phyloP scores from a whole-genome alignment of 805 yeast species.

The Novakomyces olei region DNA sequence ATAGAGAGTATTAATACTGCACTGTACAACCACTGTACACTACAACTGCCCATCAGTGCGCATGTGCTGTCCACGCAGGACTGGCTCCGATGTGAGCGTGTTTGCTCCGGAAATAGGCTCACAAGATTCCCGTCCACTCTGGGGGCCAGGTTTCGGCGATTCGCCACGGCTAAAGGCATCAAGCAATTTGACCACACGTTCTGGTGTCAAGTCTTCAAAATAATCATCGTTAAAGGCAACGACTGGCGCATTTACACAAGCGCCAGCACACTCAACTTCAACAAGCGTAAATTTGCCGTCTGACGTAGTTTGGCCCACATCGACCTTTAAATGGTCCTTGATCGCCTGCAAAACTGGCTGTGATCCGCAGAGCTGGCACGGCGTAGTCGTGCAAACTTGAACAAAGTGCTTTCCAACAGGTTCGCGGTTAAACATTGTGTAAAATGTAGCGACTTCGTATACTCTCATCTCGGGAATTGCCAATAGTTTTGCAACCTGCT shows the following conservation, averaged over 20 bases:
- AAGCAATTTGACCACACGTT: conserved; percentile 37
- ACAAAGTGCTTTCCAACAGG: conserved; percentile 72
- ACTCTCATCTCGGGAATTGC: conserved; percentile 91
- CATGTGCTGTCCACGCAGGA: too few relatives aligned
- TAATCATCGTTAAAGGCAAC: conserved; percentile 64
- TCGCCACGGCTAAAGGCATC: conserved; percentile 43
- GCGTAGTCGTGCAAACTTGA: conserved; percentile 77
- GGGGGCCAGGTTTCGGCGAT: conserved; percentile 45
- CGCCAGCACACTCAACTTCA: conserved; percentile 81
- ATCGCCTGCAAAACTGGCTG: conserved; percentile 59
- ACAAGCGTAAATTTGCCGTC: conserved; percentile 61
- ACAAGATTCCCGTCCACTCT: conserved; percentile 34
- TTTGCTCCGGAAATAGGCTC: conserved; percentile 29
- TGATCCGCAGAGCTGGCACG: conserved; percentile 67
- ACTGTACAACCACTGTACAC: too few relatives aligned
- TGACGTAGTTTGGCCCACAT: conserved; percentile 45
- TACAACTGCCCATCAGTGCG: too few relatives aligned
- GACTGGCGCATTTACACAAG: conserved; percentile 83
- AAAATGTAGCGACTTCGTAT: conserved; percentile 71
- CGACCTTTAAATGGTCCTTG: conserved; percentile 31
- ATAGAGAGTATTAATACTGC: too few relatives aligned
- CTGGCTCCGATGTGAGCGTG: conserved; percentile 39
- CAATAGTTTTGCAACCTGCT: conserved; percentile 61
- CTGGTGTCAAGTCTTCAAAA: conserved; percentile 60
- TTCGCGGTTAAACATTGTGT: conserved; percentile 71